Conservation (phyloP, 163 green algal species). For the Scenedesmus sp. region DNA sequence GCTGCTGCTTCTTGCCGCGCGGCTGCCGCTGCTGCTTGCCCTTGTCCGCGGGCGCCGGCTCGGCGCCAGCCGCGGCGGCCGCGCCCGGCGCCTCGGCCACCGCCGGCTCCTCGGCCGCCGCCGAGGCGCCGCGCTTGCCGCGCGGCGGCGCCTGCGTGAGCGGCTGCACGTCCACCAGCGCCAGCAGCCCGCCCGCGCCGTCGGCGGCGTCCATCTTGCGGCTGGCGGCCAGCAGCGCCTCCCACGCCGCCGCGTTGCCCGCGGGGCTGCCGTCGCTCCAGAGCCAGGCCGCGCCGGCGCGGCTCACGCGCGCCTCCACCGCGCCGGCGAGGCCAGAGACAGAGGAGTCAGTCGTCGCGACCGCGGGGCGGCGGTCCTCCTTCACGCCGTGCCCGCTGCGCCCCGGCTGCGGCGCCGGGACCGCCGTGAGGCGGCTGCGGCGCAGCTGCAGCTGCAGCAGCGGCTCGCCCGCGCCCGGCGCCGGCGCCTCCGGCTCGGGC, state of each 20-base stretch:
- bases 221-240: constrained; percentile 3
- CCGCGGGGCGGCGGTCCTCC: not conserved
- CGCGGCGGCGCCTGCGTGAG: not conserved
- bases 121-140: not conserved
- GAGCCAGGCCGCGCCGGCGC: constrained; percentile 18
- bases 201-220: constrained; percentile 28
- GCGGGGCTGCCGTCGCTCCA: constrained; percentile 20
- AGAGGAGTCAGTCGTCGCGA: constrained; percentile 24
- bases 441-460: constrained; percentile 27
- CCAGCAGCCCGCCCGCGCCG: constrained; percentile 8
- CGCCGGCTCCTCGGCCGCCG: not conserved
- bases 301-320: constrained; percentile 11
- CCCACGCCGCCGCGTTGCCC: constrained; percentile 10
- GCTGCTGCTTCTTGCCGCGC: constrained; percentile 1
- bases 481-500: not conserved
- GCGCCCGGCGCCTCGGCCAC: constrained; percentile 1
- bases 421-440: not conserved
- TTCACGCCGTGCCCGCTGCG: not conserved
- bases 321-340: constrained; percentile 18
- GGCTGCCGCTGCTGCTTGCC: not conserved
- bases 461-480: not conserved
- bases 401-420: not conserved
- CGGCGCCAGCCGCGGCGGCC: not conserved
- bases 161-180: constrained; percentile 23
- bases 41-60: not conserved